These are phyloP conservation scores for Davidsoniella australis DNA, from an alignment of 2,329 filamentous ascomycete species.

Conservation along the genomic window DNA sequence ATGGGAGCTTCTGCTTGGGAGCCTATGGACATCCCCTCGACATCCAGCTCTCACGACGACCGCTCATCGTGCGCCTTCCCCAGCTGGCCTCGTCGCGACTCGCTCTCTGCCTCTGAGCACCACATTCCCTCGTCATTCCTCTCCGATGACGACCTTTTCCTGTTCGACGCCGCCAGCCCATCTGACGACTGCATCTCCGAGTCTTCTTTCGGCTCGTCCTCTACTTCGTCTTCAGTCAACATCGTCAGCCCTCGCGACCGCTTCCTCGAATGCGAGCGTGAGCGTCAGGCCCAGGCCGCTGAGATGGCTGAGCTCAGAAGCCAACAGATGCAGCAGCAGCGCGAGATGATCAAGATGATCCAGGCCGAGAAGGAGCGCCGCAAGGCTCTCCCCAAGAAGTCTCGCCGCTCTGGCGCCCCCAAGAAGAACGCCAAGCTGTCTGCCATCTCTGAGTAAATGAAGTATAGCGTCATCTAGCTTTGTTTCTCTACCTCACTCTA, in stretches of 20 bases:
- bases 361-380: slow-evolving; percentile 38
- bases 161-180: neutral
- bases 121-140: slow-evolving; percentile 15
- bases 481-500: neutral
- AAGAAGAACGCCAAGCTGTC: slow-evolving; percentile 38
- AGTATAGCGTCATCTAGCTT: neutral
- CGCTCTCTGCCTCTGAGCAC: slow-evolving; percentile 25
- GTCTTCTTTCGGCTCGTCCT: slow-evolving; percentile 4
- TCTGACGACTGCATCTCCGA: slow-evolving; percentile 1
- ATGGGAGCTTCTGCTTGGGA: slow-evolving; percentile 31
- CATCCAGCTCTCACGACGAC: slow-evolving; percentile 23
- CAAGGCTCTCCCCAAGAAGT: slow-evolving; percentile 24
- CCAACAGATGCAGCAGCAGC: slow-evolving; percentile 33
- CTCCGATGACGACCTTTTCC: slow-evolving; percentile 15
- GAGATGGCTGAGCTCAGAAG: slow-evolving; percentile 22
- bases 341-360: slow-evolving; percentile 33
- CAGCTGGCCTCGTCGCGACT: slow-evolving; percentile 39
- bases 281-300: slow-evolving; percentile 2
- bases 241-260: slow-evolving; percentile 2
- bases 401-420: slow-evolving; percentile 19
- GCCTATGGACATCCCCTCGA: slow-evolving; percentile 30
- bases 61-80: slow-evolving; percentile 37
- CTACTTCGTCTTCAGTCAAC: slow-evolving; percentile 1
- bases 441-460: slow-evolving; percentile 32
- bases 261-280: slow-evolving; percentile 10